phyloP scores from a whole-genome alignment of 441 rosid genomes.

The Metrosideros polymorpha region DNA sequence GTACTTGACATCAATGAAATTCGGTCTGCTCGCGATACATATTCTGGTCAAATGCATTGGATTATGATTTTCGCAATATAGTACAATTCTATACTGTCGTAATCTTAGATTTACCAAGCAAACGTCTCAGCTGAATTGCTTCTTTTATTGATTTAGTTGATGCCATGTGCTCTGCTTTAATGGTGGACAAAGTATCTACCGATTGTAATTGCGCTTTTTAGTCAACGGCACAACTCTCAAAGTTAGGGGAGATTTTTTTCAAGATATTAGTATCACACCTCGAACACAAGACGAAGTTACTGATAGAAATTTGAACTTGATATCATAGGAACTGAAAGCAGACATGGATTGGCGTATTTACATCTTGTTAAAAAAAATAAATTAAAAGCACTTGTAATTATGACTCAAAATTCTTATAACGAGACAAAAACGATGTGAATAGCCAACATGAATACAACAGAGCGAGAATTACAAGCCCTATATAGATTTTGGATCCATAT shows the following conservation, averaged over 20 bases:
- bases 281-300: not conserved
- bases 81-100: not conserved
- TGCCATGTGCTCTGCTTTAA: no score
- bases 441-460: not conserved
- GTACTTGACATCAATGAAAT: no score
- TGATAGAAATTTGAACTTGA: not conserved
- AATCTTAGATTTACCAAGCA: not conserved
- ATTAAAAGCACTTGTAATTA: not conserved
- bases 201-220: no score
- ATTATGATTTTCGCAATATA: not conserved
- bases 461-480: not conserved
- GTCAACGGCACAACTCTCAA: not conserved
- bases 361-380: rapidly evolving
- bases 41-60: no score
- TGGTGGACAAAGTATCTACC: no score
- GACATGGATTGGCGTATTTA: not conserved
- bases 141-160: no score
- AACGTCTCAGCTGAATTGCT: not conserved
- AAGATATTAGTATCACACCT: not conserved
- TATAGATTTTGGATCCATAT: not conserved
- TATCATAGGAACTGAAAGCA: not conserved
- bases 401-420: not conserved
- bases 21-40: no score
- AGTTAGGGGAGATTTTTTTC: not conserved
- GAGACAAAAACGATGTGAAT: not conserved